These are phyloP conservation scores for Pugionium dolabratum DNA, from an alignment of 345 rosid genomes.

Conservation along the genomic window DNA sequence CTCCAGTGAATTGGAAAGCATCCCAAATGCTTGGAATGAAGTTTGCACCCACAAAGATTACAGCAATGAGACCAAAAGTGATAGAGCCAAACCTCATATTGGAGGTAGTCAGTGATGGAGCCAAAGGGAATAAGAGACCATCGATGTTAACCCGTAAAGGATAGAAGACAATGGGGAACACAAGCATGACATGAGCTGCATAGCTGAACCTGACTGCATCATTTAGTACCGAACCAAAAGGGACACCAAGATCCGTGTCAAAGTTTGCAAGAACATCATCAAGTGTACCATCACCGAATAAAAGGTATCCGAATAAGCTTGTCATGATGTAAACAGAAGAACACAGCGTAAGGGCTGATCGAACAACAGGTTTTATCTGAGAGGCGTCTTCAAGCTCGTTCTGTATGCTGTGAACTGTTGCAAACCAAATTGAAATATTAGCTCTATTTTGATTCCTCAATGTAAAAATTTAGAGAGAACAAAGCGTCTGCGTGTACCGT, in stretches of 20 bases:
- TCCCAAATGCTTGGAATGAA: slow-evolving; percentile 97
- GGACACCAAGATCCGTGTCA: slow-evolving; percentile 75
- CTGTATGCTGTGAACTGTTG: slow-evolving; percentile 81
- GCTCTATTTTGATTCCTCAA: not conserved
- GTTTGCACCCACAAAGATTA: slow-evolving; percentile 79
- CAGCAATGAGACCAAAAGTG: slow-evolving; percentile 58
- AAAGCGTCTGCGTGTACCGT: slow-evolving; percentile 50
- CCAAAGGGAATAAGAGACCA: slow-evolving; percentile 76
- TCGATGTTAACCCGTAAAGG: slow-evolving; percentile 84
- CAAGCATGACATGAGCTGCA: slow-evolving; percentile 87
- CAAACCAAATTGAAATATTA: not conserved
- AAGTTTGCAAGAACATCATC: slow-evolving; percentile 96
- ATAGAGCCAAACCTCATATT: slow-evolving; percentile 67
- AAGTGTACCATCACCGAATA: slow-evolving; percentile 74
- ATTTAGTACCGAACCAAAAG: slow-evolving; percentile 61
- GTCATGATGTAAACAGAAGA: slow-evolving; percentile 71
- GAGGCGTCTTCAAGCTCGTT: slow-evolving; percentile 81
- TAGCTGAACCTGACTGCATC: slow-evolving; percentile 90
- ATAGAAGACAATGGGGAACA: slow-evolving; percentile 81
- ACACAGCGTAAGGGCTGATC: slow-evolving; percentile 70
- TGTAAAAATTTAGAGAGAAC: not conserved
- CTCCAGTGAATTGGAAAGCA: slow-evolving; percentile 95
- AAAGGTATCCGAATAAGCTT: slow-evolving; percentile 86
- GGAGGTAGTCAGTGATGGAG: slow-evolving; percentile 55
- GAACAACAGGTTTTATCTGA: slow-evolving; percentile 66